Base-by-base conservation (phyloP, 1,284 basidiomycete genomes). In the Apiotrichum sp. region DNA sequence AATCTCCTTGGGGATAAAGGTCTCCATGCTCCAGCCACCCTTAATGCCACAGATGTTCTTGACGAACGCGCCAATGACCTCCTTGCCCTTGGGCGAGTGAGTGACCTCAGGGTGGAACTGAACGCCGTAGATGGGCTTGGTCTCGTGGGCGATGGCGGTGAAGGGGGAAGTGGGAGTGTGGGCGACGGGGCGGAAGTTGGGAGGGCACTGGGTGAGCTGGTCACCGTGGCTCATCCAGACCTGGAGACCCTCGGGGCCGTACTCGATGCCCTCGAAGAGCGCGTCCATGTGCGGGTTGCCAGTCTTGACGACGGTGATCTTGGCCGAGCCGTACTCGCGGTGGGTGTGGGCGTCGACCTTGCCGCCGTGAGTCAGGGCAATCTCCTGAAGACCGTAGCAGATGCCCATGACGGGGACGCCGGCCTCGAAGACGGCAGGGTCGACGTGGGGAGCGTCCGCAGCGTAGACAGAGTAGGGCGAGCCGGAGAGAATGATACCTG, bases 151-250 rank as follows among this genome's bases (percentile, higher is more conserved):
- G 61, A 98, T 85, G 6, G 93, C 93, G 6, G 93, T 93, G 71
- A 83, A 98, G 0, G 95, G 95, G 1, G 95, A 93, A 1, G 87
- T 88, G 34, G 82, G 78, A 1, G 96, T 99, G 55, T 82, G 82
- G 6, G 91, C 96, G 64, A 98, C 88, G 63, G 89, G 83, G 69
- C 89, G 84, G 78, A 98, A 99, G 67, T 87, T 79, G 0, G 85
- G 79, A 22, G 96, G 96, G 7, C 88, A 81, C 55, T 82, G 83
- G 38, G 85, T 87, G 48, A 98, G 83, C 68, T 97, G 92, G 76
- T 98, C 96, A 22, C 95, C 95, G 74, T 98, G 96, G 38, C 93
- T 97, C 96, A 98, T 98, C 96, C 96, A 98, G 60, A 89, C 89
- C 80, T 88, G 85, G 80, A 91, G 85, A 63, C 89, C 84, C 32